These are phyloP conservation scores for Hypomontagnella submonticulosa DNA, from an alignment of 495 filamentous ascomycete genomes.

Conservation along the genomic window DNA sequence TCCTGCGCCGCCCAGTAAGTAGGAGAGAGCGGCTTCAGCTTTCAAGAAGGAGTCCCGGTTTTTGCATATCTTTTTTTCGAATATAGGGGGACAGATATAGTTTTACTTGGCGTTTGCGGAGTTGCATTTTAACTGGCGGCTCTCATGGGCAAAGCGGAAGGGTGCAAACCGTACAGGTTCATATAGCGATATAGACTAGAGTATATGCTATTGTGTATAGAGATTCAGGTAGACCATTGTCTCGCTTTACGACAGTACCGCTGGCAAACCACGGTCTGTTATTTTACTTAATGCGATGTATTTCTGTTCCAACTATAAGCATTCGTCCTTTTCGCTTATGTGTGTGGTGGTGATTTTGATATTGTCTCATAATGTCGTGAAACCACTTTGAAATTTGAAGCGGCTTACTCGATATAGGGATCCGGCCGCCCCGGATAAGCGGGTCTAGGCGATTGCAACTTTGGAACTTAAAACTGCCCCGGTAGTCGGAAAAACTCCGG, in stretches of 20 bases:
- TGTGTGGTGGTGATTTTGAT: constrained; percentile 17
- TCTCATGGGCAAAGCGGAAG: constrained; percentile 28
- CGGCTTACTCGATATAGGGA: constrained; percentile 6
- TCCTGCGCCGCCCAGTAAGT: constrained; percentile 50
- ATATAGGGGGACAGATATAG: no score
- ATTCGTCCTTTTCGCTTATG: no score
- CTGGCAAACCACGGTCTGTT: constrained; percentile 13
- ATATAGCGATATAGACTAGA: constrained; percentile 39
- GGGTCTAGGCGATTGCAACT: neutral
- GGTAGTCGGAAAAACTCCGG: constrained; percentile 49
- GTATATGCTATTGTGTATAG: constrained; percentile 40
- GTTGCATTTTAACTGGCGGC: neutral
- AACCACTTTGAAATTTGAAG: neutral
- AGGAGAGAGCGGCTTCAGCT: constrained; percentile 27
- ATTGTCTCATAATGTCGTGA: neutral
- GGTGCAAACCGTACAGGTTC: constrained; percentile 41
- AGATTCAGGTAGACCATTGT: constrained; percentile 24
- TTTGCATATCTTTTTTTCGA: no score
- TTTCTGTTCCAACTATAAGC: no score
- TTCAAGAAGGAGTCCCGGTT: constrained; percentile 5
- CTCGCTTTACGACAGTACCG: constrained; percentile 15
- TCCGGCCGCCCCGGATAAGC: constrained; percentile 23
- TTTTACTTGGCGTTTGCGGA: no score
- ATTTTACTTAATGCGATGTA: constrained; percentile 35
- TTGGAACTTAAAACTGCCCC: constrained; percentile 11